Percentiles rank a stretch among this genome's conserved stretches.
phyloP scores from a whole-genome alignment of 2,329 filamentous ascomycete genomes.

The Metarhizium anisopliae region DNA sequence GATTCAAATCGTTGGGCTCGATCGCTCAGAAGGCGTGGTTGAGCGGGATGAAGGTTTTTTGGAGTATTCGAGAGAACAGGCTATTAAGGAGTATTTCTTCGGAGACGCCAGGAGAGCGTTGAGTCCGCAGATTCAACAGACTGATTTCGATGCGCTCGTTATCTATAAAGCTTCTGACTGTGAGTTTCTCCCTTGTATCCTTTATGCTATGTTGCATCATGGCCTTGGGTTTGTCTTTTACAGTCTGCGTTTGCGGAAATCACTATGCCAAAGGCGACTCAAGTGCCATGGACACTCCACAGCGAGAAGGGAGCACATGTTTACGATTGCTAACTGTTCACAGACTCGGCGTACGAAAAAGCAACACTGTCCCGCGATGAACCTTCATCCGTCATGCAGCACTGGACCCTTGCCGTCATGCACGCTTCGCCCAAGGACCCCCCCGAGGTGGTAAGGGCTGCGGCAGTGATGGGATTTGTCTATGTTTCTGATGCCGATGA shows the following conservation, averaged over 20 bases:
- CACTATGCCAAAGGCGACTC: background rate
- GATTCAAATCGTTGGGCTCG: constrained; percentile 67
- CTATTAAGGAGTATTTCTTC: constrained; percentile 92
- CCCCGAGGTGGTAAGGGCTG: constrained; percentile 65
- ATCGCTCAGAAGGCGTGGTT: constrained; percentile 79
- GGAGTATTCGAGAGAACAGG: constrained; percentile 62
- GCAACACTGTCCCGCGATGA: constrained; percentile 53
- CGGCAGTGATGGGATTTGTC: constrained; percentile 83
- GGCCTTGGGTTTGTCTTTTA: background rate
- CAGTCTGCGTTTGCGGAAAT: background rate
- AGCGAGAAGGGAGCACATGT: background rate
- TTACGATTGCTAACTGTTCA: background rate
- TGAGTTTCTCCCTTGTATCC: constrained; percentile 23
- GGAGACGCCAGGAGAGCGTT: constrained; percentile 68
- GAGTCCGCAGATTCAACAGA: constrained; percentile 78
- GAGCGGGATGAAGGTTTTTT: constrained; percentile 66
- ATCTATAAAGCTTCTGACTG: constrained; percentile 63
- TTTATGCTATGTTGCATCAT: background rate
- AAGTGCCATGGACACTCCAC: background rate
- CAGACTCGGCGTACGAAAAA: constrained; percentile 20
- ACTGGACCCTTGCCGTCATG: constrained; percentile 78
- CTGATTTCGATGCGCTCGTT: constrained; percentile 65
- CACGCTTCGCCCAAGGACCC: constrained; percentile 62
- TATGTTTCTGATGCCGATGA: constrained; percentile 90
- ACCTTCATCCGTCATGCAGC: constrained; percentile 60